phyloP scores from a whole-genome alignment of 2,329 filamentous ascomycete species.

The Colletotrichum sp. region DNA sequence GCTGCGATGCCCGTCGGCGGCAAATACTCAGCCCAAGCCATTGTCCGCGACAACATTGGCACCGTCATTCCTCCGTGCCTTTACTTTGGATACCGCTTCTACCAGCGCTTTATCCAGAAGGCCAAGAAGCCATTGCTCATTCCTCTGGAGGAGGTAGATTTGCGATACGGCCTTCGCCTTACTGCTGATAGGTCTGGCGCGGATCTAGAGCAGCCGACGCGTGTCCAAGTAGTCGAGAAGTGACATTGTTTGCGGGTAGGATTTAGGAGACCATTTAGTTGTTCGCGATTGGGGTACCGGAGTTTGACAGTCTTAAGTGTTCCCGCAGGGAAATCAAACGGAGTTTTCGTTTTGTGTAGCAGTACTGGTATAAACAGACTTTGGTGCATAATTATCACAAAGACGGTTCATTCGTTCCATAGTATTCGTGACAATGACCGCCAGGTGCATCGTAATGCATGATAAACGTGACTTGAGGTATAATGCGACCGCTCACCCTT shows the following conservation, averaged over 20 bases:
- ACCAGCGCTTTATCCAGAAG: conserved; percentile 11
- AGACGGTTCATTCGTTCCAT: neutral
- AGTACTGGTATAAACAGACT: neutral
- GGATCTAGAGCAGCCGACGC: neutral
- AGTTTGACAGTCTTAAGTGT: neutral
- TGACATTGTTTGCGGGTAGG: neutral
- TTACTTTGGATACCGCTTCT: conserved; percentile 29
- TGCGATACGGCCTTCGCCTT: conserved; percentile 24
- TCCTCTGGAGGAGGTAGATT: conserved; percentile 29
- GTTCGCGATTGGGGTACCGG: neutral
- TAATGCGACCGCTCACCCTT: conserved; percentile 6
- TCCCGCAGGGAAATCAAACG: neutral
- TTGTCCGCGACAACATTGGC: conserved; percentile 32
- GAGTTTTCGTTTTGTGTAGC: neutral
- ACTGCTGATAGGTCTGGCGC: neutral
- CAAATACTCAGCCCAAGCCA: conserved; percentile 21
- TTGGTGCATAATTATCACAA: neutral
- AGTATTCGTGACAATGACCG: conserved; percentile 5
- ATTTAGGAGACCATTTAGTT: neutral
- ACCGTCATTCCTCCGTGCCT: conserved; percentile 28
- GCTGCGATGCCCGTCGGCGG: conserved; percentile 25
- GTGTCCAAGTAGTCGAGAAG: neutral
- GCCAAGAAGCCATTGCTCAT: conserved; percentile 22
- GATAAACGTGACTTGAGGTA: conserved; percentile 11
- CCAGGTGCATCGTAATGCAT: conserved; percentile 5